These are phyloP conservation scores for Hypoxylon sp. DNA, from an alignment of 2,329 filamentous ascomycete species.

Conservation along the genomic window DNA sequence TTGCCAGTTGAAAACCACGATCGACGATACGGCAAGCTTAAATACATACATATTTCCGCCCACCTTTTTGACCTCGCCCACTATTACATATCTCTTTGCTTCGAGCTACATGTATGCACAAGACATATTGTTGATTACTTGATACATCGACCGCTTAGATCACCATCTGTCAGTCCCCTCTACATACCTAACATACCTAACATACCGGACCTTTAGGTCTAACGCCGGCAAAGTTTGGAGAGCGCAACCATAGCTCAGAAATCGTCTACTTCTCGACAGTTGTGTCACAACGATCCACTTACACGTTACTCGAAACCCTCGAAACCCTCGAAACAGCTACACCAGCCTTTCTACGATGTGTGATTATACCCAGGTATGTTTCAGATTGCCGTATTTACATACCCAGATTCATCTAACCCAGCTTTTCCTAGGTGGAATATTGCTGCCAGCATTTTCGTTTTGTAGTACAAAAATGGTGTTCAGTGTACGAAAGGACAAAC, in stretches of 20 bases:
- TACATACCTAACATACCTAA: not conserved
- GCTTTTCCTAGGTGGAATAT: constrained; percentile 52
- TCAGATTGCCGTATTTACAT: not conserved
- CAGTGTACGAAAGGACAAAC: constrained; percentile 54
- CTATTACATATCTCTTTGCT: constrained; percentile 8
- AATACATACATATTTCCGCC: constrained; percentile 45
- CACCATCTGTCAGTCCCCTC: not conserved
- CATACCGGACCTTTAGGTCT: constrained; percentile 34
- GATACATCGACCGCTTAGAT: constrained; percentile 11
- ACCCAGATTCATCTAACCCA: constrained; percentile 15
- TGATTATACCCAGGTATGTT: constrained; percentile 55
- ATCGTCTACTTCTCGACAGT: not conserved
- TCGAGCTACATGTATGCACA: constrained; percentile 11
- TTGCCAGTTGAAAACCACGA: constrained; percentile 41
- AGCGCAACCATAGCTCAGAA: constrained; percentile 9
- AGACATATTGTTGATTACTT: constrained; percentile 11
- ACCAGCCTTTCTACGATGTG: constrained; percentile 48
- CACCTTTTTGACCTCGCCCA: constrained; percentile 39
- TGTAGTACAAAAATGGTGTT: constrained; percentile 54
- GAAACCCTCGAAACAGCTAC: constrained; percentile 3
- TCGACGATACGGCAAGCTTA: constrained; percentile 45
- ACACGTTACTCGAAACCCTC: constrained; percentile 5
- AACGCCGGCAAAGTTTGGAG: constrained; percentile 10
- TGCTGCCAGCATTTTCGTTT: constrained; percentile 55
- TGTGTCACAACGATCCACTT: constrained; percentile 12